phyloP scores from a whole-genome alignment of 1,139 yeast genomes.

The Spathaspora jeffriesii region DNA sequence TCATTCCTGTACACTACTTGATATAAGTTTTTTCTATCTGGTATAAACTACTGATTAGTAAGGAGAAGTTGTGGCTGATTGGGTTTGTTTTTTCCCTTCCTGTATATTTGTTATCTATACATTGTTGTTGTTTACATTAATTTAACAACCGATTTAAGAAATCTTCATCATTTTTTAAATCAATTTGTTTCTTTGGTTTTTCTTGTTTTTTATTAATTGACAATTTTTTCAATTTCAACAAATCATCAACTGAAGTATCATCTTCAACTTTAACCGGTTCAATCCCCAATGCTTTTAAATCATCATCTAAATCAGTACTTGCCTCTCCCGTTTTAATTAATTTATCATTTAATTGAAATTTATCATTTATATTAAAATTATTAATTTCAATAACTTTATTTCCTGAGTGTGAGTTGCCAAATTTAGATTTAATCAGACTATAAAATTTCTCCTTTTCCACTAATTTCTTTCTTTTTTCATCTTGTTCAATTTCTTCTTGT shows the following conservation, averaged over 20 bases:
- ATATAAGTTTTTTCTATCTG: neutral
- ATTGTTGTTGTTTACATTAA: constrained; percentile 4
- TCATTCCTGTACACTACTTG: neutral
- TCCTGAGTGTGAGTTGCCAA: constrained; percentile 17
- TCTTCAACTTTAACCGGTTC: constrained; percentile 3
- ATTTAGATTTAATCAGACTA: constrained; percentile 29
- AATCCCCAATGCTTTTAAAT: constrained; percentile 3
- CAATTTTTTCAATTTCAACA: constrained; percentile 6
- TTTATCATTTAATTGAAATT: constrained; percentile 27
- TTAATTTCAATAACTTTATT: constrained; percentile 38
- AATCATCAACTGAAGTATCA: constrained; percentile 4
- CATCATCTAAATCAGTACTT: constrained; percentile 18
- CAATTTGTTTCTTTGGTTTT: neutral
- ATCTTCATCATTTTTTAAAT: constrained; percentile 10
- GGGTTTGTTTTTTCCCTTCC: neutral
- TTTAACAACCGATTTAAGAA: constrained; percentile 22
- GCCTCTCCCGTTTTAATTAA: constrained; percentile 14
- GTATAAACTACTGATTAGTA: neutral
- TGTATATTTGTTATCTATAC: neutral
- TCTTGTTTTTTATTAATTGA: constrained; percentile 2
- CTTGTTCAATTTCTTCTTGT: constrained; percentile 28
- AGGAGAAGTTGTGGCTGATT: constrained; percentile 2
- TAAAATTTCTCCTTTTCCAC: constrained; percentile 29
- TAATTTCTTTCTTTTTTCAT: constrained; percentile 22
- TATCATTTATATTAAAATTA: constrained; percentile 27